A percentile compares a stretch with the other conserved stretches of the same genome.
phyloP scores from a whole-genome alignment of 768 basidiomycete species.

The Leccinum boreale region DNA sequence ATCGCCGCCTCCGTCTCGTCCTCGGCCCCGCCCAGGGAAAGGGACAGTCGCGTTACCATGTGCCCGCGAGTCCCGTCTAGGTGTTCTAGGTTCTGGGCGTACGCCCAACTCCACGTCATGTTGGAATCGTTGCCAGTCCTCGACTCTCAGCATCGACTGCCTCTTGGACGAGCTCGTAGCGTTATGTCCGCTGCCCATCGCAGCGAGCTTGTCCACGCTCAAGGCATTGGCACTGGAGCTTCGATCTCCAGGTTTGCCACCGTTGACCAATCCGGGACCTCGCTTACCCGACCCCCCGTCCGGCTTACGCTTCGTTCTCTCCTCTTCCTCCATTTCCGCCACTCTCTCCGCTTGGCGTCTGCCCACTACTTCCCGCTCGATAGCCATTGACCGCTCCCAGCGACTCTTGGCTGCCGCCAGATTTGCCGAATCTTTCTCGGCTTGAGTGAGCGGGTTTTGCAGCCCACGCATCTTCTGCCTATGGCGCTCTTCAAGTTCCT shows the following conservation, averaged over 20 bases:
- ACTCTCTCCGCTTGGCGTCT: slow-evolving; percentile 71
- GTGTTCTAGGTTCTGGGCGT: slow-evolving; percentile 20
- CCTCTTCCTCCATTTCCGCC: slow-evolving; percentile 44
- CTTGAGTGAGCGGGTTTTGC: slow-evolving; percentile 81
- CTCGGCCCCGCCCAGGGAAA: slow-evolving; percentile 30
- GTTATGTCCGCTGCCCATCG: slow-evolving; percentile 30
- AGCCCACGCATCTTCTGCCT: slow-evolving; percentile 78
- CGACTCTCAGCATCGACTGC: slow-evolving; percentile 74
- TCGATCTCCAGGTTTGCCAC: slow-evolving; percentile 32
- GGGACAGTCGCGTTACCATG: slow-evolving; percentile 26
- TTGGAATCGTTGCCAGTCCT: slow-evolving; percentile 82
- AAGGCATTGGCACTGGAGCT: slow-evolving; percentile 36
- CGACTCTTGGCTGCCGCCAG: slow-evolving; percentile 71
- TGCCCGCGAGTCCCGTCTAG: slow-evolving; percentile 25
- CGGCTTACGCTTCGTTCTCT: slow-evolving; percentile 44
- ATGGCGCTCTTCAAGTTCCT: slow-evolving; percentile 84
- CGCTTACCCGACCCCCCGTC: slow-evolving; percentile 41
- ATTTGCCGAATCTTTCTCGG: slow-evolving; percentile 73
- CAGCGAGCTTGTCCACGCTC: slow-evolving; percentile 61
- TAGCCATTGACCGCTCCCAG: slow-evolving; percentile 76
- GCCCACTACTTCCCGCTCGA: slow-evolving; percentile 73
- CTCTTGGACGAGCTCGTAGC: slow-evolving; percentile 50
- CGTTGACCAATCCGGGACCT: slow-evolving; percentile 29
- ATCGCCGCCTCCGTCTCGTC: slow-evolving; percentile 1
- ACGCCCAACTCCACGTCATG: slow-evolving; percentile 40